These are phyloP conservation scores for Sporopachydermia quercuum DNA, from an alignment of 805 yeast genomes.

Conservation along the genomic window DNA sequence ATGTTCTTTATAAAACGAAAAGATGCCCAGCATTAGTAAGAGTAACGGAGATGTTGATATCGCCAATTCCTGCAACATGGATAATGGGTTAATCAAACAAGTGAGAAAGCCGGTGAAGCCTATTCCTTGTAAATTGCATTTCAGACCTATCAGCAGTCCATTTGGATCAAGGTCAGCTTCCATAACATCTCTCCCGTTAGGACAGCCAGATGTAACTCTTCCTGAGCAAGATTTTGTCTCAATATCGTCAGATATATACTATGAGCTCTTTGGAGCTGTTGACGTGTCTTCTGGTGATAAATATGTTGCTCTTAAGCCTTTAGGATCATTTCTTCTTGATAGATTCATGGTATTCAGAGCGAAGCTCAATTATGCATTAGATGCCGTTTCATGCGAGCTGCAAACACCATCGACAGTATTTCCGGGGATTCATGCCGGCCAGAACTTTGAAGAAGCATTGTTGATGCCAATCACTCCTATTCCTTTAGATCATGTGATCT, in stretches of 20 bases:
- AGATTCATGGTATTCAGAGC: not conserved
- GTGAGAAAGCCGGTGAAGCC: too few species aligned
- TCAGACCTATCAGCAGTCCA: not conserved
- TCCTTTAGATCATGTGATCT: slow-evolving; percentile 9
- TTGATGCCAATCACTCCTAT: slow-evolving; percentile 2
- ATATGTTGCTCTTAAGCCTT: slow-evolving; percentile 5
- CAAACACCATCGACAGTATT: slow-evolving; percentile 1
- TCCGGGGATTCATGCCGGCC: slow-evolving; percentile 4
- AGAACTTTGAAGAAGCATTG: slow-evolving; percentile 3
- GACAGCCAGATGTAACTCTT: not conserved
- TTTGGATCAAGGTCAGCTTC: not conserved
- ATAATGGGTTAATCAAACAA: too few species aligned
- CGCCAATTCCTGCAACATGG: too few species aligned
- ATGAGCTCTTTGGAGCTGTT: not conserved
- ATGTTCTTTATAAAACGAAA: too few species aligned
- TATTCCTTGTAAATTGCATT: not conserved
- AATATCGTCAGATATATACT: not conserved
- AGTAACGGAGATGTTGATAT: too few species aligned
- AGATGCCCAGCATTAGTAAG: too few species aligned
- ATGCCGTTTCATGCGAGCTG: not conserved
- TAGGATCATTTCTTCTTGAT: slow-evolving; percentile 2
- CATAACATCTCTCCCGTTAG: not conserved
- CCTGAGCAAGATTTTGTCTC: not conserved
- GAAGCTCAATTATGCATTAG: not conserved
- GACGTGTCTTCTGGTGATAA: not conserved